Conservation (phyloP, 2,329 filamentous ascomycete genomes). For the Pyrenophora teres region DNA sequence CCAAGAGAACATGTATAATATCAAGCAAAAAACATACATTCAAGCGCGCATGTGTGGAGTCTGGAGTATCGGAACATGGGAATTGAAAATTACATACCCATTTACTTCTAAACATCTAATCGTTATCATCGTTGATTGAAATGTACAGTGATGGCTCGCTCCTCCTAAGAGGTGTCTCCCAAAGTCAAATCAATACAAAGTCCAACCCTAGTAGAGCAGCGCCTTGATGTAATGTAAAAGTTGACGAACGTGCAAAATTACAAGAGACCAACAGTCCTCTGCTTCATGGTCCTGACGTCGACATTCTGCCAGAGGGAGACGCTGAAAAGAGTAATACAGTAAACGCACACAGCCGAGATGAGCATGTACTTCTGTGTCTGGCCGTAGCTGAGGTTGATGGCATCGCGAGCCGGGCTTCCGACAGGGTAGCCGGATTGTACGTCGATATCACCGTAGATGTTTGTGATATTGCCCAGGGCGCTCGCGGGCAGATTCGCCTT, state of each 20-base stretch:
- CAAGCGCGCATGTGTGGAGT: too few species aligned
- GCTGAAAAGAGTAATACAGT: slow-evolving; percentile 30
- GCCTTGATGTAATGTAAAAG: not conserved
- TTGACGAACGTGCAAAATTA: slow-evolving; percentile 11
- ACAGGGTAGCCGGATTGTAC: slow-evolving; percentile 60
- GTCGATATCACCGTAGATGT: slow-evolving; percentile 58
- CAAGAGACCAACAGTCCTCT: slow-evolving; percentile 40
- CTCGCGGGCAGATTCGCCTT: slow-evolving; percentile 52
- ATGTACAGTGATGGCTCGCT: not conserved
- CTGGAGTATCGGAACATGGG: too few species aligned
- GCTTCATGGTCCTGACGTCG: slow-evolving; percentile 39
- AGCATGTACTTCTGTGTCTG: slow-evolving; percentile 46
- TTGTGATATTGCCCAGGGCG: slow-evolving; percentile 41
- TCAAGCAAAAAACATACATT: too few species aligned
- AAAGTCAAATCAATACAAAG: too few species aligned
- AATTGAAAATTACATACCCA: not conserved
- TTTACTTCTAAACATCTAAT: not conserved
- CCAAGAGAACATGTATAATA: too few species aligned
- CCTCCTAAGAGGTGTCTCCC: too few species aligned
- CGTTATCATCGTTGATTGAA: not conserved
- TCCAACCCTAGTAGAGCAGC: not conserved
- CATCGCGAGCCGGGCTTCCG: slow-evolving; percentile 56
- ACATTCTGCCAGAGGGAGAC: slow-evolving; percentile 38
- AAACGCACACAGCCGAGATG: slow-evolving; percentile 40
- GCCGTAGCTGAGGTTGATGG: slow-evolving; percentile 46